phyloP scores from a whole-genome alignment of 179 eudicot genomes.

The Spergularia azorica region DNA sequence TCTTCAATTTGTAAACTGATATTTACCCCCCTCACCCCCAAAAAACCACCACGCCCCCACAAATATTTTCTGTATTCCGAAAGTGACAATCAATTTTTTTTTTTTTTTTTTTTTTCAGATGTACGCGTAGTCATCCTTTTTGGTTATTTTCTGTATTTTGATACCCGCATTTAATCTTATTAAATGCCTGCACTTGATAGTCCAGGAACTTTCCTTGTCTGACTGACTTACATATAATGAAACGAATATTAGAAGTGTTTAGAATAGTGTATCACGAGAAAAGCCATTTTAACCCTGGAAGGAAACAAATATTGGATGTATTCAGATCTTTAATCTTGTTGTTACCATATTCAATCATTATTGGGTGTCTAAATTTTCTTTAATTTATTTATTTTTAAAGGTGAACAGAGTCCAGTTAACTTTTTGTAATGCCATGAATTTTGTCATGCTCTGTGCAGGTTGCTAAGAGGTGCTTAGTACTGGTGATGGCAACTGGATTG shows the following conservation, averaged over 20 bases:
- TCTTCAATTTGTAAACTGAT: too few relatives aligned
- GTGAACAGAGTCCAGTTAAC: neutral
- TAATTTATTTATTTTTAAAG: neutral
- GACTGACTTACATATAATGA: neutral
- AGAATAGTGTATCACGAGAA: neutral
- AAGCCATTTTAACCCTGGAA: neutral
- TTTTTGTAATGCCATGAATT: constrained; percentile 1
- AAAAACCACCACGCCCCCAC: too few relatives aligned
- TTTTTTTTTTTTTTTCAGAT: too few relatives aligned
- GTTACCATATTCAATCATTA: neutral
- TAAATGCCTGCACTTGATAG: too few relatives aligned
- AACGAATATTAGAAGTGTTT: neutral
- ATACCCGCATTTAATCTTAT: too few relatives aligned
- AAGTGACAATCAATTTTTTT: too few relatives aligned
- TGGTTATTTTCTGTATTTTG: too few relatives aligned
- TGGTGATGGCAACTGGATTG: constrained; percentile 79
- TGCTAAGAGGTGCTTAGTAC: constrained; percentile 88
- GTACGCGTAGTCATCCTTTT: too few relatives aligned
- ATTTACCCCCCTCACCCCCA: too few relatives aligned
- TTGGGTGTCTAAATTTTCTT: neutral
- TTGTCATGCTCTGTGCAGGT: constrained; percentile 48
- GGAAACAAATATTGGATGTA: neutral
- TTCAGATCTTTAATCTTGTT: neutral
- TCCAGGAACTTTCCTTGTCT: too few relatives aligned
- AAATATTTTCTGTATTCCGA: too few relatives aligned